Percentiles rank a stretch among this genome's conserved stretches.
Conservation (phyloP, 306 rosid species). For the Ceratonia siliqua region DNA sequence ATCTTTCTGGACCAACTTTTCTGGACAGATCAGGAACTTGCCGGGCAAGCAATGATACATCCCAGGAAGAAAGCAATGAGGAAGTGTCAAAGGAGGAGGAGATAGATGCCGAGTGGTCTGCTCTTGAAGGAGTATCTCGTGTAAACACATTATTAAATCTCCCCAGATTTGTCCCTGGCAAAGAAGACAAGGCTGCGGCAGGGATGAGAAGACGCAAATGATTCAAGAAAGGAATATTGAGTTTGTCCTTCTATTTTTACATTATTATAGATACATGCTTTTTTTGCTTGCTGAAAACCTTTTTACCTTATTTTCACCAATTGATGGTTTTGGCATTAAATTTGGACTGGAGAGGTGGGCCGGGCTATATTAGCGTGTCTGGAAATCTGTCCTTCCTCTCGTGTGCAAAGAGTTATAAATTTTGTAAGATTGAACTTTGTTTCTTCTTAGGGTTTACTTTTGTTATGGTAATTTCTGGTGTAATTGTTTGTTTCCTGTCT, state of each 20-base stretch:
- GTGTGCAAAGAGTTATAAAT: conserved; percentile 10
- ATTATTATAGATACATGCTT: conserved; percentile 31
- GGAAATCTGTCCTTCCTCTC: conserved; percentile 50
- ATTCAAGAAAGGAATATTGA: conserved; percentile 29
- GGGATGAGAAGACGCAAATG: conserved; percentile 42
- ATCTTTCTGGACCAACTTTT: conserved; percentile 32
- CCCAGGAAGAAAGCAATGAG: conserved; percentile 42
- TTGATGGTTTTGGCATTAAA: conserved; percentile 25
- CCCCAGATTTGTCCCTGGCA: conserved; percentile 87
- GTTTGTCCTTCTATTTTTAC: conserved; percentile 11
- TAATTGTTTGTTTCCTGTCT: conserved; percentile 12
- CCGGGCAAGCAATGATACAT: conserved; percentile 44
- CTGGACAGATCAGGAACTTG: conserved; percentile 54
- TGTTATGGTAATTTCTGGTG: not conserved
- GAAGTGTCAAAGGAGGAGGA: conserved; percentile 47
- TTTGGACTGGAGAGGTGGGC: conserved; percentile 56
- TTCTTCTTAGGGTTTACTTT: not conserved
- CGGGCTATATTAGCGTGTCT: conserved; percentile 80
- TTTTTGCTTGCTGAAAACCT: conserved; percentile 25
- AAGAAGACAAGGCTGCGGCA: conserved; percentile 50
- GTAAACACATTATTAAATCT: conserved; percentile 89
- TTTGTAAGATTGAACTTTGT: conserved; percentile 33
- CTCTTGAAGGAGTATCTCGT: conserved; percentile 95
- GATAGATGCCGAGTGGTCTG: conserved; percentile 58
- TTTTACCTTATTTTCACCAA: conserved; percentile 29